Conservation (phyloP, 1,139 yeast species). For the Pneumocystis carinii region DNA sequence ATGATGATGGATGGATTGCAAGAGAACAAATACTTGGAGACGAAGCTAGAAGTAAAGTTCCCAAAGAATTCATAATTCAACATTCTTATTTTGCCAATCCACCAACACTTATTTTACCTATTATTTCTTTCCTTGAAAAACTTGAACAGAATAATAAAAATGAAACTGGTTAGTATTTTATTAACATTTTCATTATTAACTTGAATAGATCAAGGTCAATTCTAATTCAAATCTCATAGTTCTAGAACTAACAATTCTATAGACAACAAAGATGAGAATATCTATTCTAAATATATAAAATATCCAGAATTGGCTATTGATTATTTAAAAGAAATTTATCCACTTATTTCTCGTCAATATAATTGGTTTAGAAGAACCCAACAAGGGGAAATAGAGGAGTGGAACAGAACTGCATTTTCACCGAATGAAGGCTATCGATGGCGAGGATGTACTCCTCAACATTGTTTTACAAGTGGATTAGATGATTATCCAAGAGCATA, state of each 20-base stretch:
- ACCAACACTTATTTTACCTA: conserved; percentile 75
- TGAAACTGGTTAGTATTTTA: not conserved
- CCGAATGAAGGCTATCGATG: conserved; percentile 65
- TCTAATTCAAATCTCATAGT: conserved; percentile 16
- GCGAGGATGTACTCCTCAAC: conserved; percentile 80
- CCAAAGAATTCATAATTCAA: conserved; percentile 70
- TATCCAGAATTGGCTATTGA: conserved; percentile 47
- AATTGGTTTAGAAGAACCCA: conserved; percentile 80
- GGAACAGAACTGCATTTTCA: conserved; percentile 38
- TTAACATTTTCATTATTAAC: not conserved
- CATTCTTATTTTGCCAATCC: conserved; percentile 90
- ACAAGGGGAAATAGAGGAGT: conserved; percentile 56
- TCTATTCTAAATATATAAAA: conserved; percentile 39
- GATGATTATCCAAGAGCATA: conserved; percentile 89
- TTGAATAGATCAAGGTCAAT: not conserved
- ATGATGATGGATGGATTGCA: conserved; percentile 91
- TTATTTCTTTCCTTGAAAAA: conserved; percentile 44
- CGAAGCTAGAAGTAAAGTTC: conserved; percentile 81
- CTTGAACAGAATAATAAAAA: conserved; percentile 7
- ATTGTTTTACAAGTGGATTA: conserved; percentile 81
- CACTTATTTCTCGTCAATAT: conserved; percentile 60
- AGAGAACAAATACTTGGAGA: conserved; percentile 88
- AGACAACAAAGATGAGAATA: conserved; percentile 15
- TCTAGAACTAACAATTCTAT: conserved; percentile 15
- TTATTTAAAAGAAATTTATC: conserved; percentile 57